Base-by-base conservation (phyloP, 805 yeast genomes). In the Wickerhamiella cacticola region DNA sequence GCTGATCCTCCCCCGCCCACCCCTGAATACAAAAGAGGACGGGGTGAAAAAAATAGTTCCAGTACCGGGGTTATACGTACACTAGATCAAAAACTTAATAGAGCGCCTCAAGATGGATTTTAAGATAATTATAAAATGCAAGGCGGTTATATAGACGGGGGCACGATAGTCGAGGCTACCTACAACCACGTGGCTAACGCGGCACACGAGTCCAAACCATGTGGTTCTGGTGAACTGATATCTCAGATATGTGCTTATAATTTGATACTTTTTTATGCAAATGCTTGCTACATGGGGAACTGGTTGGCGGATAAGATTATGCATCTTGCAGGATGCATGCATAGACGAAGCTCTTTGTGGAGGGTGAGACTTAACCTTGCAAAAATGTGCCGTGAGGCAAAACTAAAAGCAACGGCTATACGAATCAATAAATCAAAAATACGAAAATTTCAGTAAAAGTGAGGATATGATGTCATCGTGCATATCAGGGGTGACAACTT, bases 321-420 rank as follows among this genome's bases (percentile, higher is more conserved):
- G 36, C 36, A 19, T 31, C 36, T 15, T 31, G 36, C 36, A 31
- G 19, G 36, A 31, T 31, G 16, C 36, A 9, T 31, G 19, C 36
- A 31, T 31, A 31, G 36, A 10, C 36, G 36, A 31, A 13, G n/a
- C 36, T 31, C 36, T 31, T 31, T 31, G 36, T 31, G 21, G 36
- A 31, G 36, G 36, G 19, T 13, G 16, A 8, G 19, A 19, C 16
- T 18, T 15, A 31, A 31, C 9, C 9, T n/a, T 12, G 9, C 36
- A 31, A n/a, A 7, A 3, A 4, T 18, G 10, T 10, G 36, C 19
- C 21, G 21, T 4, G 19, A 4, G 19, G 36, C 5, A 10, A 4
- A 31, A 31, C 18, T 31, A 31, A 13, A 7, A 29, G 34, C n/a
- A 28, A 13, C 6, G n/a, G 33, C n/a, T n/a, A n/a, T n/a, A n/a